Conservation (phyloP, 768 basidiomycete species). For the Hericium alpestre region DNA sequence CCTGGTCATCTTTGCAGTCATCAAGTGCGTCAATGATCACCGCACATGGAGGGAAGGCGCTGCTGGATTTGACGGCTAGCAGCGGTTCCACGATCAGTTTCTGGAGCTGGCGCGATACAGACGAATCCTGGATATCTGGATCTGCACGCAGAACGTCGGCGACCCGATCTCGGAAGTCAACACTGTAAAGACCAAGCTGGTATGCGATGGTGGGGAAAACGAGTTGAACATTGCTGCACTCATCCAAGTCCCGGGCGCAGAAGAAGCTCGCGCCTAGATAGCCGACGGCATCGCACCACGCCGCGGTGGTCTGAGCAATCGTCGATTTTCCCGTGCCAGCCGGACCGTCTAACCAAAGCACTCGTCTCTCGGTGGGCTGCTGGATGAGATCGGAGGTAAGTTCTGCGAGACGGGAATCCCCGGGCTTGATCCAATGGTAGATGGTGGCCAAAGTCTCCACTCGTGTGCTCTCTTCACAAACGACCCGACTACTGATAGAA, state of each 20-base stretch:
- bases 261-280: background rate
- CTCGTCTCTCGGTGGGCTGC: background rate
- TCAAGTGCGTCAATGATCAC: background rate
- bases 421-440: background rate
- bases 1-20: background rate
- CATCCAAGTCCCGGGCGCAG: background rate
- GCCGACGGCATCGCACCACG: background rate
- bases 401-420: background rate
- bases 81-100: background rate
- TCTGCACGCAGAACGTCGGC: background rate
- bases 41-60: background rate
- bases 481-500: background rate
- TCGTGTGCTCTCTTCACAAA: background rate
- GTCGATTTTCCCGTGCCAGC: background rate
- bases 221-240: background rate
- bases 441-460: background rate
- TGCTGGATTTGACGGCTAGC: background rate
- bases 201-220: background rate
- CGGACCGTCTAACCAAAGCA: background rate
- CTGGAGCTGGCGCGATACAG: background rate
- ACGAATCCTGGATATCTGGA: background rate
- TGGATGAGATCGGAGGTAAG: background rate
- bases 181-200: background rate
- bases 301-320: background rate
- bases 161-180: background rate